Base-by-base conservation (phyloP, 2,329 filamentous ascomycete species). In the Paraphaeosphaeria sporulosa region DNA sequence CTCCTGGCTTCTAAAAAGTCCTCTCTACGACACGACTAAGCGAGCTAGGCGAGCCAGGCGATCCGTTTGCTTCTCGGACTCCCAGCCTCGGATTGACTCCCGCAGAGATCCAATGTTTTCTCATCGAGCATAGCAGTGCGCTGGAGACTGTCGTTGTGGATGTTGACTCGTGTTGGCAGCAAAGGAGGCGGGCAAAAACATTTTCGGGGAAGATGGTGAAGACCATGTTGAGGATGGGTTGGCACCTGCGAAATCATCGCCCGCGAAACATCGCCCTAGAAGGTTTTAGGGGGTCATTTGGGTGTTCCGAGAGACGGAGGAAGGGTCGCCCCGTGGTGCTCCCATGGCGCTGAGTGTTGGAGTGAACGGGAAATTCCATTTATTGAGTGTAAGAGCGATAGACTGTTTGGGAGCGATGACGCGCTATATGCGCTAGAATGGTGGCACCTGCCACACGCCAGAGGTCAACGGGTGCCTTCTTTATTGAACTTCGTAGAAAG, bases 11-110 rank as follows among this genome's bases (percentile, higher is more conserved):
- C 9, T 1, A 17, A 9, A n/a, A 13, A 2, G 34, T 15, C 4
- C 21, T 10, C 8, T 1, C 42, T 19, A 19, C 42, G 2, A 44
- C 42, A n/a, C 21, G 81, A 51, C 80, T 89, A 56, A 79, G 82
- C 81, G 50, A 58, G 13, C 47, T 57, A 32, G 30, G 8, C 30
- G 30, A 32, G 15, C 47, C 55, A 32, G 30, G 30, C 30, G 8
- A 32, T 32, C 2, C 30, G 2, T 70, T 70, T 19, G 62, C 61
- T 4, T 23, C 40, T 2, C 50, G 46, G 12, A 32, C 64, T 1
- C 65, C 65, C 0, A 58, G 63, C 12, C 12, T 27, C 1, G 27
- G 42, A 3, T 52, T 67, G 13, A 64, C 65, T 5, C 66, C 63
- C 0, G 66, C 66, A 3, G 66, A 70, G 19, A 51, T 68, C 0